phyloP scores from a whole-genome alignment of 2,329 filamentous ascomycete genomes.

The Orbilia blumenaviensis region DNA sequence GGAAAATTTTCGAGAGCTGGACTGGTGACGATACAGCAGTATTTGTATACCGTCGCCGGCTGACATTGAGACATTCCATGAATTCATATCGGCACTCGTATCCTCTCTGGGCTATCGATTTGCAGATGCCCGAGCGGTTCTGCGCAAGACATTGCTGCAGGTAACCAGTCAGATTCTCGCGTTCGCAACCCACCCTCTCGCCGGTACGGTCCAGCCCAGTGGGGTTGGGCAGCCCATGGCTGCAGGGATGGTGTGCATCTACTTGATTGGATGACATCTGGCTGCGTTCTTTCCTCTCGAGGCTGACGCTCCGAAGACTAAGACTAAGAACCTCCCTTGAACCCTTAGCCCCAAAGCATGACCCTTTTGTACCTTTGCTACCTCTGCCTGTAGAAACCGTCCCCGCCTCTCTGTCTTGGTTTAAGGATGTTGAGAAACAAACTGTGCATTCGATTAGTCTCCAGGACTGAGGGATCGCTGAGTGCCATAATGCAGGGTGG shows the following conservation, averaged over 20 bases:
- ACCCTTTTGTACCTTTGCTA: constrained; percentile 14
- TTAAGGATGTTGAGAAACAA: constrained; percentile 36
- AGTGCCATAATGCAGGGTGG: constrained; percentile 17
- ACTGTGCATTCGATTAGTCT: constrained; percentile 12
- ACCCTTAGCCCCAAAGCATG: constrained; percentile 24
- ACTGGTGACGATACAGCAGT: constrained; percentile 7
- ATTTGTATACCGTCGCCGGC: constrained; percentile 22
- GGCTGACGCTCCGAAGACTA: constrained; percentile 51
- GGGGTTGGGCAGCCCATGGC: constrained; percentile 51
- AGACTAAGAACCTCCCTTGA: constrained; percentile 41
- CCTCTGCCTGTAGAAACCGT: constrained; percentile 17
- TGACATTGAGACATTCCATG: constrained; percentile 33
- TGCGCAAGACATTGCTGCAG: constrained; percentile 52
- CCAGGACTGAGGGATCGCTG: constrained; percentile 8
- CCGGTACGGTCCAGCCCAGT: constrained; percentile 52
- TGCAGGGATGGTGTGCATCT: constrained; percentile 37
- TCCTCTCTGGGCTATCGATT: constrained; percentile 45
- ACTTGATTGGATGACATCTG: constrained; percentile 42
- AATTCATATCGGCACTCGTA: constrained; percentile 43
- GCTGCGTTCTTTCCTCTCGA: constrained; percentile 33
- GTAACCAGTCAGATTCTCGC: constrained; percentile 38
- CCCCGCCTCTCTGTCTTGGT: constrained; percentile 43
- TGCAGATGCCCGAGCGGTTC: constrained; percentile 46
- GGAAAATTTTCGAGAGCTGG: constrained; percentile 4
- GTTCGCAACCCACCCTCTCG: constrained; percentile 33